Evolutionary conservation across 495 filamentous ascomycete genomes (phyloP).

Genomic region (Venustampulla echinocandica): DNA sequence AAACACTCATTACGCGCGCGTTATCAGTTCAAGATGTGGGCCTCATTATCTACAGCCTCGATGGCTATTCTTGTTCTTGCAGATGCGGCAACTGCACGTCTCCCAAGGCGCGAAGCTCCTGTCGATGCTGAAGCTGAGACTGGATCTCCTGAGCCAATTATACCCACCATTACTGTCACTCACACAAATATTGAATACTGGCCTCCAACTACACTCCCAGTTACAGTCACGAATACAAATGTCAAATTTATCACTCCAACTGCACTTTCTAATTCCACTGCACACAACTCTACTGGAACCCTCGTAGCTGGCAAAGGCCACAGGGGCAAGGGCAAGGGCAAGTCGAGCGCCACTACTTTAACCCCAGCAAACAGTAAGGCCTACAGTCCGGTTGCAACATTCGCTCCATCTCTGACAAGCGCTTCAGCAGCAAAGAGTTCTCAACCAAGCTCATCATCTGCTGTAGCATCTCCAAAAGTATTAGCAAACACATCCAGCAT

Average conservation of each 20-base stretch:
- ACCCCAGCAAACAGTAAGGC: no score
- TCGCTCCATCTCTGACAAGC: background rate
- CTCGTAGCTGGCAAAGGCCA: no score
- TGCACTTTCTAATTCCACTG: no score
- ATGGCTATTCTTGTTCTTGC: constrained; percentile 7
- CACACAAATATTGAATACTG: no score
- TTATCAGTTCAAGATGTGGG: constrained; percentile 9
- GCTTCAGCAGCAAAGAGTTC: background rate
- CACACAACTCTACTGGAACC: no score
- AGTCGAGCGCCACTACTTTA: no score
- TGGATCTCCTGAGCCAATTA: background rate
- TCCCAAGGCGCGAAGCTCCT: background rate
- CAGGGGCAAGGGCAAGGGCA: no score
- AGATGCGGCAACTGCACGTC: constrained; percentile 1
- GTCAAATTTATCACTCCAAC: no score
- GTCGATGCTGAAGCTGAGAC: background rate
- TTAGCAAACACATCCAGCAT: no score
- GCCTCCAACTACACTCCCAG: no score
- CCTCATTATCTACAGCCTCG: constrained; percentile 5
- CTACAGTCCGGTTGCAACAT: background rate
- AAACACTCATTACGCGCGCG: background rate
- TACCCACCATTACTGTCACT: no score
- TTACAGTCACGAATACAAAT: no score
- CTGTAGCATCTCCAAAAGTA: background rate
- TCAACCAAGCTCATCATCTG: background rate